Percentiles rank a stretch among this genome's conserved stretches.
These are phyloP conservation scores for Aspergillus piperis DNA, from an alignment of 2,329 filamentous ascomycete species.

Conservation along the genomic window DNA sequence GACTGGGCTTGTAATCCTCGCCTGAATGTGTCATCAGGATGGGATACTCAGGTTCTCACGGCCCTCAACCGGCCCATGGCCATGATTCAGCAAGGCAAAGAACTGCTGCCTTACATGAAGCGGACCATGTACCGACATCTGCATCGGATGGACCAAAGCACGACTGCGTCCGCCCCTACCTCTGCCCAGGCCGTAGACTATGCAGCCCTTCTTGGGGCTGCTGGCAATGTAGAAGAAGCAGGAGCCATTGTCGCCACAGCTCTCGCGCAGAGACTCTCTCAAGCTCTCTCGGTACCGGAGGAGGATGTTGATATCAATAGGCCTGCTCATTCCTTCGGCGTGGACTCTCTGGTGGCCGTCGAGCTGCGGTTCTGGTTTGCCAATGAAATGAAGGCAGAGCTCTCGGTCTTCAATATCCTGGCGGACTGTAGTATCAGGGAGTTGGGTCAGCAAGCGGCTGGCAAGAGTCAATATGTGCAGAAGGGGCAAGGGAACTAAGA, in stretches of 20 bases:
- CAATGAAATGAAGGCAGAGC: conserved; percentile 5
- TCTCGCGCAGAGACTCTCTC: neutral
- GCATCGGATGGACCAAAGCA: neutral
- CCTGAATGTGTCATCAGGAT: neutral
- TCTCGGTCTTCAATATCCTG: conserved; percentile 12
- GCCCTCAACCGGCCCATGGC: neutral
- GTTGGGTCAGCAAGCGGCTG: neutral
- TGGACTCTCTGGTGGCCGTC: conserved; percentile 31
- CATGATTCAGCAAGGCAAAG: neutral
- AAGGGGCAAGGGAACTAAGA: neutral
- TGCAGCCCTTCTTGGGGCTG: neutral
- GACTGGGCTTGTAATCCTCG: neutral
- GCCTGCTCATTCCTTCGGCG: conserved; percentile 22
- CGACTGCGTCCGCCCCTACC: neutral
- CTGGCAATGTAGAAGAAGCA: neutral
- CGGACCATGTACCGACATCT: neutral
- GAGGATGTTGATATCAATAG: neutral
- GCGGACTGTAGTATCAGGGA: neutral
- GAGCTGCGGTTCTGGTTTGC: conserved; percentile 13
- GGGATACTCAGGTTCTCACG: neutral
- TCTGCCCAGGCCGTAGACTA: neutral
- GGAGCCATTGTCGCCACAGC: neutral
- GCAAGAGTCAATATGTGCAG: neutral
- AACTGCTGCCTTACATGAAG: neutral
- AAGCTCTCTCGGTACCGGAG: neutral